Evolutionary conservation across 2,329 filamentous ascomycete genomes (phyloP).

Genomic region (Daldinia sp.): DNA sequence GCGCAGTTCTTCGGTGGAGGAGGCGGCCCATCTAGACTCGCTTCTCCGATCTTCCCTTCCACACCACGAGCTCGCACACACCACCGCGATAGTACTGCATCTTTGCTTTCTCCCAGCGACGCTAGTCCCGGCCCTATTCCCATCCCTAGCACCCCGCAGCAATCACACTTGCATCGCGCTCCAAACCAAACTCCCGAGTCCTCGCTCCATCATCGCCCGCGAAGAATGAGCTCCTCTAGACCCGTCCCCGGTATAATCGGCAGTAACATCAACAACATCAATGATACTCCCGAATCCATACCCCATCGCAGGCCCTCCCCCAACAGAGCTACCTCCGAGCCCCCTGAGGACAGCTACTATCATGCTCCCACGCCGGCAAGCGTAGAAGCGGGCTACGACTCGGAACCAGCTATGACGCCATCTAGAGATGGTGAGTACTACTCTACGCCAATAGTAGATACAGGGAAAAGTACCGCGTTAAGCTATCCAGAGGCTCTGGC

Average conservation of each 20-base stretch:
- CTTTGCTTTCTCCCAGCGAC: slow-evolving; percentile 31
- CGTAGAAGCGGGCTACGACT: slow-evolving; percentile 45
- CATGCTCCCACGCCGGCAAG: slow-evolving; percentile 44
- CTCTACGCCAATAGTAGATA: slow-evolving; percentile 9
- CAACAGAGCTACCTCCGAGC: slow-evolving; percentile 39
- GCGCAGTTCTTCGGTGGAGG: slow-evolving; percentile 40
- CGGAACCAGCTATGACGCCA: slow-evolving; percentile 44
- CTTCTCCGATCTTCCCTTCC: slow-evolving; percentile 42
- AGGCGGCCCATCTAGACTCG: slow-evolving; percentile 31
- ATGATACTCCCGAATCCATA: slow-evolving; percentile 10
- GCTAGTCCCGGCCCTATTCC: slow-evolving; percentile 29
- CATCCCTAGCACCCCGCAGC: neutral
- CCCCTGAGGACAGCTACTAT: slow-evolving; percentile 26
- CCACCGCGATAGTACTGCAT: slow-evolving; percentile 2
- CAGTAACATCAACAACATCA: slow-evolving; percentile 11
- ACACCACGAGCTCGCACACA: slow-evolving; percentile 35
- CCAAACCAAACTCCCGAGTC: slow-evolving; percentile 31
- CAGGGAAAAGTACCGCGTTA: neutral
- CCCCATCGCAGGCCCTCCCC: slow-evolving; percentile 32
- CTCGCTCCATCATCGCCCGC: slow-evolving; percentile 1
- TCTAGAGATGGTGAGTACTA: slow-evolving; percentile 40
- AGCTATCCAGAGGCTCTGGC: slow-evolving; percentile 38
- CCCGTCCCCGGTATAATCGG: too few relatives aligned
- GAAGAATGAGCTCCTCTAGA: neutral
- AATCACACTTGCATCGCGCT: slow-evolving; percentile 10